Evolutionary conservation across 208 protist species (phyloP), one percentile per base, ranked within the genome.

Genomic region (Leishmania mexicana): DNA sequence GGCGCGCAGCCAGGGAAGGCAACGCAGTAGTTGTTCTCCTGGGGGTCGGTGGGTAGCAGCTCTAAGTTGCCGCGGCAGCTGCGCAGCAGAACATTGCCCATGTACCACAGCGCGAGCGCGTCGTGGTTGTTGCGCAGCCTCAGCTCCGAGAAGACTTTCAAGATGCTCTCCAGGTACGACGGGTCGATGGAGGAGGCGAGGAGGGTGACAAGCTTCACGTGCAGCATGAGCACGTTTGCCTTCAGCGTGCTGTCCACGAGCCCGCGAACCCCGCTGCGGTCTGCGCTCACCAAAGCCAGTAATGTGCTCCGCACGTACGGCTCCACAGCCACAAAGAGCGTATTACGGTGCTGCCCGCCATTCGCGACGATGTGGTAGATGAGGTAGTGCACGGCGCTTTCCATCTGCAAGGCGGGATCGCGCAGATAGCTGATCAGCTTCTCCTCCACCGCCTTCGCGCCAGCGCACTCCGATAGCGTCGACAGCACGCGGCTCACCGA

Each of bases 301-400:
- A 98, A 87, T 0, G 95, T 98, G 81, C 89, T 93, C 75, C 95
- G 91, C 81, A 98, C 93, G 84, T 98, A 97, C 49, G 95, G 95
- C 87, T 98, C 93, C 35, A 98, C 80, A 2, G 86, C 88, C 51
- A 91, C 83, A 76, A 97, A 98, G 65, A 98, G 87, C 64, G 89
- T 77, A 79, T 93, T 92, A 71, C 93, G 90, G 77, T 98, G 93
- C 85, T 94, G 92, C 38, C 95, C 95, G n/a, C 93, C 95, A 81
- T 98, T 90, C 21, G 85, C 76, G 75, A 96, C 79, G 80, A 98
- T 93, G 85, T 97, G 92, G 87, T 91, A 98, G 31, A 96, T 73
- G 21, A 98, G 83, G 74, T 93, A 94, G 81, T 97, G 95, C 42
- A 97, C 92, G 15, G 92, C 84, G 57, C 86, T 89, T 58, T 96